A percentile compares a stretch with the other conserved stretches of the same genome.
phyloP scores from a whole-genome alignment of 345 rosid species.

The Acer saccharum region DNA sequence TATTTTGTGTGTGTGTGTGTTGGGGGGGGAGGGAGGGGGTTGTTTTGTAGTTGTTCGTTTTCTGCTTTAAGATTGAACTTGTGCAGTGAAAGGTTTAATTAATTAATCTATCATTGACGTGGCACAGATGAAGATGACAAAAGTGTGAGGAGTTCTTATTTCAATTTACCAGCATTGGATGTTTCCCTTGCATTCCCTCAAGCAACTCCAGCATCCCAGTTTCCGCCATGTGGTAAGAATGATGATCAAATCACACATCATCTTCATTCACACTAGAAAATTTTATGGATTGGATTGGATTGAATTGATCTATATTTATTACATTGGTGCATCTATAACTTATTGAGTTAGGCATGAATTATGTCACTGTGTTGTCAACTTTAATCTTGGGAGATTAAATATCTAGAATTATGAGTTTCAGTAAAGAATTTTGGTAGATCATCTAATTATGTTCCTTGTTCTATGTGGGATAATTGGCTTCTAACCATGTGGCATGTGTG shows the following conservation, averaged over 20 bases:
- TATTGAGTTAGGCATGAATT: background rate
- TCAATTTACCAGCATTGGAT: slow-evolving; percentile 65
- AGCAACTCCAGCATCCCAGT: slow-evolving; percentile 85
- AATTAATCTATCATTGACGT: background rate
- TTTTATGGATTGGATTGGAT: background rate
- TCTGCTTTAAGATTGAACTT: background rate
- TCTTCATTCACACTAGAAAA: background rate
- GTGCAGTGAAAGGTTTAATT: background rate
- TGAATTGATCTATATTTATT: background rate
- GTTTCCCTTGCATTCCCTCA: slow-evolving; percentile 89
- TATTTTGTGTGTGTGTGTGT: too few species aligned
- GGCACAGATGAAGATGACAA: slow-evolving; percentile 36
- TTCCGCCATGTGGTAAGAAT: slow-evolving; percentile 79
- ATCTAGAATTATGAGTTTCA: background rate
- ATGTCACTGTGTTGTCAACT: background rate
- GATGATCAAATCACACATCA: background rate
- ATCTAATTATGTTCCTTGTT: too few species aligned
- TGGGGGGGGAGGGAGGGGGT: too few species aligned
- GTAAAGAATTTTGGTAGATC: too few species aligned
- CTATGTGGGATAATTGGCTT: too few species aligned
- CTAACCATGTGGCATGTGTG: too few species aligned
- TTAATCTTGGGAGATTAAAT: background rate
- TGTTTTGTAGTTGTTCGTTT: background rate
- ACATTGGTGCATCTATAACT: background rate
- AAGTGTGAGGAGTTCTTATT: slow-evolving; percentile 55